Conservation (phyloP, 2,329 filamentous ascomycete species). For the Colletotrichum sp. region DNA sequence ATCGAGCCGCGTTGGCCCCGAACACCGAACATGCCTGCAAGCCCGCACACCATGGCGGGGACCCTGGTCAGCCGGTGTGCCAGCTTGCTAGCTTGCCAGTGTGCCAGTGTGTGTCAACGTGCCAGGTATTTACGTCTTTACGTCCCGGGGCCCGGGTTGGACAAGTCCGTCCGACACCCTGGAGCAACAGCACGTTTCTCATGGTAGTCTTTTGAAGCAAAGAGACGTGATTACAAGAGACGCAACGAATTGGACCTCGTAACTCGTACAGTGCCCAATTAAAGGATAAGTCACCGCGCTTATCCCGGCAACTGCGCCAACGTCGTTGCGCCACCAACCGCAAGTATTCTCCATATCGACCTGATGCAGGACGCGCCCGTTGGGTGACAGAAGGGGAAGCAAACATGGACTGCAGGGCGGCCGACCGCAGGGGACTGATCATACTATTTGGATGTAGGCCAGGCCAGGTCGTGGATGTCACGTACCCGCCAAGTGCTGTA, state of each 20-base stretch:
- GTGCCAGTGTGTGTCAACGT: not conserved
- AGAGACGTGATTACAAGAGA: not conserved
- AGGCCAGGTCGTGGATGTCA: not conserved
- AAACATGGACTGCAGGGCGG: not conserved
- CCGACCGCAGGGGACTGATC: not conserved
- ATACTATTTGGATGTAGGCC: not conserved
- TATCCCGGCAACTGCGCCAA: not conserved
- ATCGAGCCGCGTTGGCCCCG: not conserved
- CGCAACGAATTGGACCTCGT: not conserved
- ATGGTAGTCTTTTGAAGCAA: not conserved
- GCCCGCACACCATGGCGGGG: not conserved
- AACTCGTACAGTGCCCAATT: not conserved
- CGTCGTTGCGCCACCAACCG: not conserved
- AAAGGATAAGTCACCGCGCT: not conserved
- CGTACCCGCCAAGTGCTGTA: not conserved
- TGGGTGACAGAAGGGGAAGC: not conserved
- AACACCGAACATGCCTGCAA: not conserved
- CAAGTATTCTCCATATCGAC: not conserved
- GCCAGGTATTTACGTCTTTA: not conserved
- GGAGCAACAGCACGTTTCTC: not conserved
- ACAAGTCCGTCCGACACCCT: not conserved
- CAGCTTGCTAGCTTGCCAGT: not conserved
- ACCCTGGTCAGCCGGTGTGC: not conserved
- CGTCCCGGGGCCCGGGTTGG: not conserved
- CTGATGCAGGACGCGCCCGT: not conserved